A percentile compares a stretch with the other conserved stretches of the same genome.
These are phyloP conservation scores for Ophiocordyceps polyrhachis-furcata DNA, from an alignment of 2,329 filamentous ascomycete species.

Conservation along the genomic window DNA sequence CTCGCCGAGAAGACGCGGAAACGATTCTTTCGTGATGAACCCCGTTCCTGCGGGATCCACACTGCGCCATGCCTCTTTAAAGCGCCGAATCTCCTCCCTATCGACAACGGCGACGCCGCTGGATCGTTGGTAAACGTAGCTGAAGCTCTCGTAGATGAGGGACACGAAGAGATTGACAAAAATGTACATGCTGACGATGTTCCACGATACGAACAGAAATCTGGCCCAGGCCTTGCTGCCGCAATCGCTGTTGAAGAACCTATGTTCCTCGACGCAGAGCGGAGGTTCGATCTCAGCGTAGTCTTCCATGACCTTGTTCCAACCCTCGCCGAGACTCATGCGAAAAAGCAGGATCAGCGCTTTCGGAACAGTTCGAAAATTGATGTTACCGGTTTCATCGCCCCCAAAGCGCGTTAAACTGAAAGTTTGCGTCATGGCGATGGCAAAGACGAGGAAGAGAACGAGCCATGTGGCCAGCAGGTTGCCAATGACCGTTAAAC, in stretches of 20 bases:
- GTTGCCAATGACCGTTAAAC: conserved; percentile 77
- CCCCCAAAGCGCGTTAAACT: conserved; percentile 75
- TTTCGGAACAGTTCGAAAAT: conserved; percentile 87
- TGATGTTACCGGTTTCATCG: conserved; percentile 59
- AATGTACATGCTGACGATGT: conserved; percentile 99
- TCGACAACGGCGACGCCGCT: conserved; percentile 83
- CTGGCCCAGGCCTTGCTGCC: conserved; percentile 81
- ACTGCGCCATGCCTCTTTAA: conserved; percentile 96
- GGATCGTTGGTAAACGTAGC: conserved; percentile 94
- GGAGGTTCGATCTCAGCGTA: conserved; percentile 66
- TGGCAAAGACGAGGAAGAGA: conserved; percentile 88
- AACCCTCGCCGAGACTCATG: conserved; percentile 85
- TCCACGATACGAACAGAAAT: conserved; percentile 86
- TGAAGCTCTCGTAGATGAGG: conserved; percentile 97
- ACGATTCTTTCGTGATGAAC: conserved; percentile 76
- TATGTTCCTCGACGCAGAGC: conserved; percentile 51
- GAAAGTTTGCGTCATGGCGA: conserved; percentile 89
- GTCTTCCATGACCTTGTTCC: conserved; percentile 96
- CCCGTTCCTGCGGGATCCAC: conserved; percentile 84
- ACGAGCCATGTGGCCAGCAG: conserved; percentile 94
- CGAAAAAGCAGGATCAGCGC: conserved; percentile 84
- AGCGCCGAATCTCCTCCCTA: conserved; percentile 82
- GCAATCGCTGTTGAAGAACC: conserved; percentile 80
- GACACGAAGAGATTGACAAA: conserved; percentile 98
- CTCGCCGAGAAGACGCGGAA: conserved; percentile 76